phyloP scores from a whole-genome alignment of 2,329 filamentous ascomycete species.

The Blastomyces gilchristii region DNA sequence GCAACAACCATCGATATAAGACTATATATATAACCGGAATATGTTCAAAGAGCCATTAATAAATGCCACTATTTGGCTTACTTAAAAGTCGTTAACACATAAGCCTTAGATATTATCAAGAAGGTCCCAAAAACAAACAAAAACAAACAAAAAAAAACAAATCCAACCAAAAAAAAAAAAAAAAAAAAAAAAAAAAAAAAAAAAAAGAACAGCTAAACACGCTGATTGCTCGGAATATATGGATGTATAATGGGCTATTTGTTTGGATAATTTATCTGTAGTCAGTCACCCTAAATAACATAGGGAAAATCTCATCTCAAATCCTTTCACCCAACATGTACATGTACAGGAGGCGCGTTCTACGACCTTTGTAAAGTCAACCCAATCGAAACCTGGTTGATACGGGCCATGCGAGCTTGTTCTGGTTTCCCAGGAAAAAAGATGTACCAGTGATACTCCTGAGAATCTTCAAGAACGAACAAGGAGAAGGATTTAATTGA shows the following conservation, averaged over 20 bases:
- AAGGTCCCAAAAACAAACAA: not conserved
- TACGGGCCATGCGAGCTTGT: not conserved
- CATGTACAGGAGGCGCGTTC: not conserved
- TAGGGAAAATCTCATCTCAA: not conserved
- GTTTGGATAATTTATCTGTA: not conserved
- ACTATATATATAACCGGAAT: not conserved
- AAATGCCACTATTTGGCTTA: not conserved
- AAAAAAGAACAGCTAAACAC: too few species aligned
- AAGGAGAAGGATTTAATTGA: not conserved
- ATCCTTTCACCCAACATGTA: not conserved
- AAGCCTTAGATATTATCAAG: not conserved
- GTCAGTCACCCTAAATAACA: not conserved
- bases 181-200: too few species aligned
- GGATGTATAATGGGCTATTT: not conserved
- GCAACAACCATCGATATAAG: not conserved
- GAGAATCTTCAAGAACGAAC: not conserved
- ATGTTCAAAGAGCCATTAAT: not conserved
- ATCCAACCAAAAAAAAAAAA: too few species aligned
- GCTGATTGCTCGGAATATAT: too few species aligned
- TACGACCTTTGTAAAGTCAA: not conserved
- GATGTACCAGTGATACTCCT: not conserved
- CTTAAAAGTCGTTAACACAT: not conserved
- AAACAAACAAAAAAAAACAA: not conserved
- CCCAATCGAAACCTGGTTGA: not conserved
- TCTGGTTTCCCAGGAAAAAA: not conserved